These are phyloP conservation scores for Plantago ovata DNA, from an alignment of 257 asterid genomes.

Conservation along the genomic window DNA sequence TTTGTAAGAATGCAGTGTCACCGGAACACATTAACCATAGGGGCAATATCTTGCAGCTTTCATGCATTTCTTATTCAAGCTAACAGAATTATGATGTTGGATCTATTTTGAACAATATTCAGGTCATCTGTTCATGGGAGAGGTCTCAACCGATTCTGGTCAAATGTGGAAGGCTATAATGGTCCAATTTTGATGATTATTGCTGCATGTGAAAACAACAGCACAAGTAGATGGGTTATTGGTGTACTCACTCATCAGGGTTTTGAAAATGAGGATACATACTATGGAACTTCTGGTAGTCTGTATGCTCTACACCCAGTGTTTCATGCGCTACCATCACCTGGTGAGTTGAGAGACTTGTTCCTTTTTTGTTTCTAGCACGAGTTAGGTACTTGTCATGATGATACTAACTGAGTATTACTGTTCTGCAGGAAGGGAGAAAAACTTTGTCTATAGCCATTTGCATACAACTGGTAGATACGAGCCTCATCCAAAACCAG, in stretches of 20 bases:
- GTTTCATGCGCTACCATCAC: constrained; percentile 49
- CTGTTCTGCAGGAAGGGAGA: constrained; percentile 68
- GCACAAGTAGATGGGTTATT: constrained; percentile 54
- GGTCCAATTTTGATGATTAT: constrained; percentile 68
- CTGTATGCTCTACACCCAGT: constrained; percentile 77
- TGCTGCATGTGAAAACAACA: constrained; percentile 51
- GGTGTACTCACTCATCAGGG: constrained; percentile 79
- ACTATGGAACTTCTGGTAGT: constrained; percentile 78
- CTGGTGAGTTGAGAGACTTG: constrained; percentile 44
- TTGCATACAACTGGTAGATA: constrained; percentile 68
- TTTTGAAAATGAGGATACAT: constrained; percentile 65
- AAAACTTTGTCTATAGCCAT: constrained; percentile 79
- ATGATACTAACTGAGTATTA: constrained; percentile 9
- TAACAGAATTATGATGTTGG: constrained; percentile 11
- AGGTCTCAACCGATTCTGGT: constrained; percentile 88
- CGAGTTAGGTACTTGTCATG: neutral
- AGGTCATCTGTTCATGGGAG: constrained; percentile 90
- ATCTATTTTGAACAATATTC: constrained; percentile 23
- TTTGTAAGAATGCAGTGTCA: too few relatives aligned
- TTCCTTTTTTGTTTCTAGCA: constrained; percentile 9
- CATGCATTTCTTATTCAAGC: constrained; percentile 8
- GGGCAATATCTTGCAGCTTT: constrained; percentile 1
- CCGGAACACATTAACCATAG: too few relatives aligned
- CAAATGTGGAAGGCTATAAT: constrained; percentile 80
- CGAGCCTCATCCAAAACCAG: constrained; percentile 85